Evolutionary conservation across 106 monocot genomes (phyloP).

Genomic region (Acorus calamus): DNA sequence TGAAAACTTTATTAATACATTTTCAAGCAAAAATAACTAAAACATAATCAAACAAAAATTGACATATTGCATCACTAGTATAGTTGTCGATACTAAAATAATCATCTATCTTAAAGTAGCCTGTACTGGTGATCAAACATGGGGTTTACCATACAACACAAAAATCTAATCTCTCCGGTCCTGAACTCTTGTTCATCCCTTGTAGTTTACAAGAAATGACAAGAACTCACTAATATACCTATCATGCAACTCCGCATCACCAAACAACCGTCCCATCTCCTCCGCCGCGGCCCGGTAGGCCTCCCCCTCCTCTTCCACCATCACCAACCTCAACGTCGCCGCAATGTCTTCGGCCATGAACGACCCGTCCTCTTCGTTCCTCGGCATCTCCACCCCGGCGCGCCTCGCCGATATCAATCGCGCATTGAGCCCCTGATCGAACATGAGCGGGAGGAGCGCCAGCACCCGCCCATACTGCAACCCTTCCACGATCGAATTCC

Average conservation of each 20-base stretch:
- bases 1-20: no score
- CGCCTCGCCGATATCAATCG: conserved; percentile 8
- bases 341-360: conserved; percentile 11
- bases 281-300: neutral
- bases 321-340: conserved; percentile 6
- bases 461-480: conserved; percentile 8
- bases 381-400: conserved; percentile 15
- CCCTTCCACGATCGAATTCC: conserved; percentile 20
- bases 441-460: conserved; percentile 12
- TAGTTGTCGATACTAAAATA: no score
- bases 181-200: no score
- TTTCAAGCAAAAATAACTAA: no score
- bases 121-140: no score
- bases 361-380: conserved; percentile 22
- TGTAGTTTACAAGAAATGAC: no score
- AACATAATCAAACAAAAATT: no score
- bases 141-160: no score
- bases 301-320: conserved; percentile 17
- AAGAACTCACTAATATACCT: conserved; percentile 3
- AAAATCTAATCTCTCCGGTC: no score
- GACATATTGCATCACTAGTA: no score
- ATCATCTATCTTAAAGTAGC: no score
- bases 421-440: conserved; percentile 21
- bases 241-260: conserved; percentile 5
- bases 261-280: conserved; percentile 8